These are phyloP conservation scores for Chernovozyma aurita DNA, from an alignment of 1,139 yeast genomes.

Conservation along the genomic window DNA sequence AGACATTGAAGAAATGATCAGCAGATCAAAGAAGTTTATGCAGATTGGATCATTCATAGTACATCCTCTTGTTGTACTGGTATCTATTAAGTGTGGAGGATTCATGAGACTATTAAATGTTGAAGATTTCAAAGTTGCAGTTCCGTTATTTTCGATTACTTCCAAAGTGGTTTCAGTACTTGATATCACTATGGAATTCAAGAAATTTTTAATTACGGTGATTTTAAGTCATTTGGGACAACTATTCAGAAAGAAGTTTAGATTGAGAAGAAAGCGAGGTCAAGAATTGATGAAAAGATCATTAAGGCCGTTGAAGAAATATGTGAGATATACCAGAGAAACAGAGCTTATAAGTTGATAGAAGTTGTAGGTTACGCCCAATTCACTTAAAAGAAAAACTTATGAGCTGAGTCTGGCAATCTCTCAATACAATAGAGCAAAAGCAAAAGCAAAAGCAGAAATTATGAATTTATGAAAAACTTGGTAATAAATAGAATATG, in stretches of 20 bases:
- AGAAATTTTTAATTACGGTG: slow-evolving; percentile 48
- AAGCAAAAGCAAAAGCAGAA: no score
- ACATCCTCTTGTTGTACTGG: slow-evolving; percentile 43
- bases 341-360: slow-evolving; percentile 11
- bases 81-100: slow-evolving; percentile 59
- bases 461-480: no score
- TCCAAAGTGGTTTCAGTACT: slow-evolving; percentile 48
- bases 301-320: slow-evolving; percentile 23
- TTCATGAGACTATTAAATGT: slow-evolving; percentile 57
- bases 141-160: slow-evolving; percentile 49
- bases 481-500: no score
- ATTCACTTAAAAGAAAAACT: no score
- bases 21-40: slow-evolving; percentile 54
- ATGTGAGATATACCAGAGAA: slow-evolving; percentile 22
- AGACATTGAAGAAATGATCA: slow-evolving; percentile 54
- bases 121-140: slow-evolving; percentile 47
- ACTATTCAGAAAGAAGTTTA: slow-evolving; percentile 52
- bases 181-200: slow-evolving; percentile 50
- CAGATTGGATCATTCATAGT: slow-evolving; percentile 49
- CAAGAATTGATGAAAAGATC: slow-evolving; percentile 13
- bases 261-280: slow-evolving; percentile 16
- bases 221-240: slow-evolving; percentile 56
- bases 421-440: no score
- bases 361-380: no score
- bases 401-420: no score